Percentiles rank a stretch among this genome's conserved stretches.
Conservation (phyloP, 257 asterid genomes). For the Rauvolfia tetraphylla region DNA sequence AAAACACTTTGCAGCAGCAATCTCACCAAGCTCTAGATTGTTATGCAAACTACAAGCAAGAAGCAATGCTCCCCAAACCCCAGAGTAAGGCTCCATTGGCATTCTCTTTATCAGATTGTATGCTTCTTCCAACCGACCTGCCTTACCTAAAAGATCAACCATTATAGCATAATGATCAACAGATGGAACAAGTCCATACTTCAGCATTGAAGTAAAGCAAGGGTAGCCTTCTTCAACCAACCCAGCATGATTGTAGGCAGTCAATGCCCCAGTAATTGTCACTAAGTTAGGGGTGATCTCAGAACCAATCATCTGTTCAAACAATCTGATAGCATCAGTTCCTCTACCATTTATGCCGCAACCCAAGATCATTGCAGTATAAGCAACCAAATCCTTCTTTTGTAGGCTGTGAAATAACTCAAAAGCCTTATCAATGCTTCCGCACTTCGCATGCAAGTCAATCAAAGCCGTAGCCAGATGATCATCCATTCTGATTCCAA, state of each 20-base stretch:
- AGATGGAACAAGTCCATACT: conserved; percentile 60
- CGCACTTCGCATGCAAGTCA: conserved; percentile 75
- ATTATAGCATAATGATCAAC: conserved; percentile 76
- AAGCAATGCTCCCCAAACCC: conserved; percentile 94
- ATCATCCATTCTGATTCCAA: conserved; percentile 73
- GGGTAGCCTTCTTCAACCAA: conserved; percentile 74
- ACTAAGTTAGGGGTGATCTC: conserved; percentile 55
- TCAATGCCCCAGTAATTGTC: conserved; percentile 62
- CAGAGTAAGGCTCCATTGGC: conserved; percentile 69
- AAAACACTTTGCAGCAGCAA: conserved; percentile 60
- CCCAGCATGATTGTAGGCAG: conserved; percentile 69
- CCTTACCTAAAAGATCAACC: conserved; percentile 81
- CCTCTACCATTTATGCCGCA: conserved; percentile 81
- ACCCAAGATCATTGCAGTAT: conserved; percentile 84
- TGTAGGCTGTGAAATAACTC: conserved; percentile 46
- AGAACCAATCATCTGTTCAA: conserved; percentile 59
- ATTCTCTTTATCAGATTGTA: conserved; percentile 62
- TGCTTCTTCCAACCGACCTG: conserved; percentile 68
- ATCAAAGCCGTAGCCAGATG: conserved; percentile 71
- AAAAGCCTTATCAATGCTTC: conserved; percentile 66
- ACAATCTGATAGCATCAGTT: conserved; percentile 52
- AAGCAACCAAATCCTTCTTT: conserved; percentile 64
- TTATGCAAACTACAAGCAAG: conserved; percentile 82
- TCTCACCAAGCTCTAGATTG: conserved; percentile 71
- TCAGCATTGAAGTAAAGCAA: conserved; percentile 57